Conservation (phyloP, 2,329 filamentous ascomycete genomes). For the Trichoderma aggressivum region DNA sequence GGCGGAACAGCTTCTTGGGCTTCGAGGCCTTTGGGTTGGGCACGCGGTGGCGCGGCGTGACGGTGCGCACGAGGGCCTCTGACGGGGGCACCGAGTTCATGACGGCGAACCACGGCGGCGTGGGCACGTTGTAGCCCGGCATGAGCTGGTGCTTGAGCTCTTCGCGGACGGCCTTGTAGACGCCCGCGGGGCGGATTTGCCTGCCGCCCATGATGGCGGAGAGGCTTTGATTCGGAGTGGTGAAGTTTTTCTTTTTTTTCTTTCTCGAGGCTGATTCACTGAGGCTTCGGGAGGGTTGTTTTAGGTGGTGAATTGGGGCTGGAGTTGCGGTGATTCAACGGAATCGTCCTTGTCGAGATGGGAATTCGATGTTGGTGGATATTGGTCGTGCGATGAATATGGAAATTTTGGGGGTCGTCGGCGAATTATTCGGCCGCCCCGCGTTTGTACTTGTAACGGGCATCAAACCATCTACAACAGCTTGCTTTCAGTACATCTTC, state of each 20-base stretch:
- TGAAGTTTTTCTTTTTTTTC: not conserved
- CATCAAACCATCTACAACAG: not conserved
- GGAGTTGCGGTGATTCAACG: not conserved
- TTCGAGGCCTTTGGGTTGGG: conserved; percentile 44
- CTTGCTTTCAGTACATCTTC: not conserved
- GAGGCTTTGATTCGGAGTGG: not conserved
- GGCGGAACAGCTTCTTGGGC: conserved; percentile 75
- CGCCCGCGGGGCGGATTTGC: conserved; percentile 45
- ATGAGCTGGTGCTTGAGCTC: conserved; percentile 44
- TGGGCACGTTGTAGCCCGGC: conserved; percentile 31
- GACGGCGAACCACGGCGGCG: conserved; percentile 50
- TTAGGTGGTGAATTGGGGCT: not conserved
- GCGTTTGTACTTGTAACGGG: not conserved
- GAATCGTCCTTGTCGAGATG: not conserved
- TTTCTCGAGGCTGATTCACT: not conserved
- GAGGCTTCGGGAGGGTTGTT: not conserved
- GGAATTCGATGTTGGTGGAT: not conserved
- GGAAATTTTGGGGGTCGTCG: conserved; percentile 18
- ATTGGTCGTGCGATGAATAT: not conserved
- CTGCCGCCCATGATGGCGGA: conserved; percentile 38
- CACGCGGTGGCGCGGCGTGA: conserved; percentile 46
- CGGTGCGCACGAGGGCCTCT: conserved; percentile 54
- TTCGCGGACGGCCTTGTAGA: conserved; percentile 45
- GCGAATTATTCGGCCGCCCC: conserved; percentile 18
- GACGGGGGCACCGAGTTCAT: conserved; percentile 54